Evolutionary conservation across 306 rosid genomes (phyloP).

Genomic region (Prunus salicina): DNA sequence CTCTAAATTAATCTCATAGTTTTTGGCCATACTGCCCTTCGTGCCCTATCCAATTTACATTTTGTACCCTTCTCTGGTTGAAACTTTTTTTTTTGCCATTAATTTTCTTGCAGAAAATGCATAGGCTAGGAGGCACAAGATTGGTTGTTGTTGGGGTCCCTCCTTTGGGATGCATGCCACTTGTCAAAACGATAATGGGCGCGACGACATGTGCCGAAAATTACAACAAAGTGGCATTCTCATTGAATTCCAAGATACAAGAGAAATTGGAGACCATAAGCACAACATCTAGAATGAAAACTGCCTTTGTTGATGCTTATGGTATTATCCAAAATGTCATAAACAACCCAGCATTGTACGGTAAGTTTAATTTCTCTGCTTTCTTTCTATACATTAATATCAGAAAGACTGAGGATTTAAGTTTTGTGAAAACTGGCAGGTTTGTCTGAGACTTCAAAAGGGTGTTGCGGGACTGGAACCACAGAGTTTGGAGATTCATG

Average conservation of each 20-base stretch:
- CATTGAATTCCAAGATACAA: constrained; percentile 50
- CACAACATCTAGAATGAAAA: constrained; percentile 29
- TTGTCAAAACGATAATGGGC: constrained; percentile 34
- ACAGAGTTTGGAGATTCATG: constrained; percentile 62
- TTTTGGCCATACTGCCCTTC: not conserved
- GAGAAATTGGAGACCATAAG: constrained; percentile 30
- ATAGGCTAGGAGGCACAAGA: constrained; percentile 44
- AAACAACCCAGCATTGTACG: constrained; percentile 39
- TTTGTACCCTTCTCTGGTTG: too few species aligned
- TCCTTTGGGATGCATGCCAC: constrained; percentile 69
- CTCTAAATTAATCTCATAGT: not conserved
- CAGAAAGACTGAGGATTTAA: not conserved
- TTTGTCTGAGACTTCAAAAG: constrained; percentile 48
- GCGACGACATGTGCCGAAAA: constrained; percentile 31
- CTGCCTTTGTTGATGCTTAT: constrained; percentile 47
- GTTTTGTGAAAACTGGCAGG: constrained; percentile 28
- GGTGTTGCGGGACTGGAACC: constrained; percentile 72
- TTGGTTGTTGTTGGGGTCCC: constrained; percentile 63
- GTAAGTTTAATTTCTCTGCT: constrained; percentile 30
- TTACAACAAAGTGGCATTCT: constrained; percentile 39
- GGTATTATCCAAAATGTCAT: constrained; percentile 39
- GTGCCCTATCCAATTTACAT: too few species aligned
- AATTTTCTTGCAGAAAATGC: constrained; percentile 41
- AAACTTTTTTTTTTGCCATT: not conserved
- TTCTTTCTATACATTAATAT: not conserved